Evolutionary conservation across 139 green algal genomes (phyloP).

Genomic region (Desmodesmus armatus): DNA sequence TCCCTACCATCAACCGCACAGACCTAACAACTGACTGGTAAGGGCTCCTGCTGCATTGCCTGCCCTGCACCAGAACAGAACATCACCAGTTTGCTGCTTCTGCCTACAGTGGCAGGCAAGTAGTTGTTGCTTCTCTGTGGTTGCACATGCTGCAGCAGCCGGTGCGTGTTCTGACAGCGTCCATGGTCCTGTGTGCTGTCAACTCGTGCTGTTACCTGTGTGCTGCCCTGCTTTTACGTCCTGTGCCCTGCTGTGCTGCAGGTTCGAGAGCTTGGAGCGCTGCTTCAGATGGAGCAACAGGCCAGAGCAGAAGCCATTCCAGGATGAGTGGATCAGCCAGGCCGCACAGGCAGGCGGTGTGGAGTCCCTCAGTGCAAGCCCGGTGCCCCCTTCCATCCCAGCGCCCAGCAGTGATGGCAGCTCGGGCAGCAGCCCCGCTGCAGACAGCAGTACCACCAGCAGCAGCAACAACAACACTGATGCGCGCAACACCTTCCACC

Average conservation of each 20-base stretch:
- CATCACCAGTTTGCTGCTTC: too few species aligned
- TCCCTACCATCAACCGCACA: conserved; percentile 95
- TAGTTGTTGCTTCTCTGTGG: too few species aligned
- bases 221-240: neutral
- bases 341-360: neutral
- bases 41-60: neutral
- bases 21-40: conserved; percentile 96
- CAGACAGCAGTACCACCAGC: neutral
- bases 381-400: too few species aligned
- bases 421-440: neutral
- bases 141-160: too few species aligned
- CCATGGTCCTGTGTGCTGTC: too few species aligned
- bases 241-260: neutral
- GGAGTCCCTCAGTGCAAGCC: neutral
- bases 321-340: conserved; percentile 24
- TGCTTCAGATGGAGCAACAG: conserved; percentile 93
- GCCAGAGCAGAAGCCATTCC: conserved; percentile 80
- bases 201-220: neutral
- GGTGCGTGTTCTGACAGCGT: too few species aligned
- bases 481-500: too few species aligned
- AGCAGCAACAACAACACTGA: too few species aligned
- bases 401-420: neutral
- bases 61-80: neutral
- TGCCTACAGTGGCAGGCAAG: too few species aligned
- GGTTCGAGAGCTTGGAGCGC: conserved; percentile 92